phyloP scores from a whole-genome alignment of 805 yeast species.

The Teunomyces aglyptinius region DNA sequence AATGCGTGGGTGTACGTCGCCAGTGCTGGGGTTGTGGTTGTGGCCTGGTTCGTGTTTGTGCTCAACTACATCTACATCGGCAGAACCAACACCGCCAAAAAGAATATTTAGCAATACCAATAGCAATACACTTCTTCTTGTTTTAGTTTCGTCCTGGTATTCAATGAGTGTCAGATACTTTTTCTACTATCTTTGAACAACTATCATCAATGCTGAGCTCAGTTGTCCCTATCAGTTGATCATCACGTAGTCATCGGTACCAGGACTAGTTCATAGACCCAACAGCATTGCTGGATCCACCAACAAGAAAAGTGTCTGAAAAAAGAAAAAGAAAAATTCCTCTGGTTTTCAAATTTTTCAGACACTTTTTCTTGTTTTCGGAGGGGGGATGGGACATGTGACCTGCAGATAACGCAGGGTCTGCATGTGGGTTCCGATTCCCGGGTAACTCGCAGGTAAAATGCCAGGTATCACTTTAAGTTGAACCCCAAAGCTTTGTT shows the following conservation, averaged over 20 bases:
- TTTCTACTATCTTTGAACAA: constrained; percentile 17
- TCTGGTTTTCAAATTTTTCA: too few species aligned
- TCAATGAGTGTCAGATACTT: constrained; percentile 9
- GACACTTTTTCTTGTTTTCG: too few species aligned
- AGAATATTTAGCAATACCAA: constrained; percentile 17
- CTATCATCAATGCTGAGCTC: constrained; percentile 16
- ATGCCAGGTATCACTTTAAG: too few species aligned
- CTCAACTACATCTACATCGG: constrained; percentile 53
- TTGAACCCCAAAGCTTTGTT: too few species aligned
- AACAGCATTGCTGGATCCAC: neutral
- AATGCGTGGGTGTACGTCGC: constrained; percentile 90
- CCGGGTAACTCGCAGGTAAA: too few species aligned
- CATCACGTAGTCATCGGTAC: constrained; percentile 11
- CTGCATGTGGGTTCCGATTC: too few species aligned
- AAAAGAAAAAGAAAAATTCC: neutral
- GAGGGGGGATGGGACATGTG: too few species aligned
- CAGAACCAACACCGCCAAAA: constrained; percentile 25
- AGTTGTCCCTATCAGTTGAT: constrained; percentile 19
- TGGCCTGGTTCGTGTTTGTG: constrained; percentile 78
- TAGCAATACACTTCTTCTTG: too few species aligned
- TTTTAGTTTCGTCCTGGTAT: neutral
- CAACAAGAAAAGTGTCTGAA: neutral
- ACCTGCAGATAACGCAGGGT: too few species aligned
- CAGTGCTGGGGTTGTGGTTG: constrained; percentile 64
- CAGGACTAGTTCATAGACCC: neutral